Percentiles rank a stretch among this genome's conserved stretches.
These are phyloP conservation scores for Hymenochaete sp. DNA, from an alignment of 1,284 basidiomycete species.

Conservation along the genomic window DNA sequence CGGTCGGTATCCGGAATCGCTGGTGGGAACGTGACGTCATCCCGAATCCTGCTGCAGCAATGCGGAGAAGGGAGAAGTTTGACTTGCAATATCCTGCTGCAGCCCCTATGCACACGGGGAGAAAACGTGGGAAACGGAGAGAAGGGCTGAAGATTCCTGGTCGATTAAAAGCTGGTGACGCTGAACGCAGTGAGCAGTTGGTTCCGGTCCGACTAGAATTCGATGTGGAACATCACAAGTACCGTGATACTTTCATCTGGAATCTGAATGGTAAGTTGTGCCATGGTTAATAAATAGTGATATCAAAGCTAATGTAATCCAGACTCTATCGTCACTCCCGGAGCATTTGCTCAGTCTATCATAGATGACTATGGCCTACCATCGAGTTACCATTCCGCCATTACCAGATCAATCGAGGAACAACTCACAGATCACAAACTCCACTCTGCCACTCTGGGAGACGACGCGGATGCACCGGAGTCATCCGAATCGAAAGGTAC, in stretches of 20 bases:
- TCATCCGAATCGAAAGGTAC: conserved; percentile 1
- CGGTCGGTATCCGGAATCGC: conserved; percentile 24
- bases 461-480: conserved; percentile 3
- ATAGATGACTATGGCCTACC: conserved; percentile 89
- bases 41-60: conserved; percentile 25
- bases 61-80: conserved; percentile 41
- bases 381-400: conserved; percentile 60
- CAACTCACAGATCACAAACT: conserved; percentile 76
- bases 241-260: conserved; percentile 97
- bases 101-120: conserved; percentile 30
- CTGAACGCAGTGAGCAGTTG: conserved; percentile 64
- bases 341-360: conserved; percentile 82
- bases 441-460: conserved; percentile 34
- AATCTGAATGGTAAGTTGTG: conserved; percentile 71
- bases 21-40: conserved; percentile 45
- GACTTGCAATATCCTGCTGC: conserved; percentile 61
- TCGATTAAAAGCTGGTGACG: conserved; percentile 47
- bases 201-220: conserved; percentile 94
- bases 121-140: conserved; percentile 48
- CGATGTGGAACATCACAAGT: conserved; percentile 84
- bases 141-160: conserved; percentile 69
- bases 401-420: conserved; percentile 81
- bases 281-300: conserved; percentile 9
- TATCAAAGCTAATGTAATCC: conserved; percentile 10
- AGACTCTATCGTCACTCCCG: conserved; percentile 86